Conservation (phyloP, 106 monocot genomes). For the Allium cepa region DNA sequence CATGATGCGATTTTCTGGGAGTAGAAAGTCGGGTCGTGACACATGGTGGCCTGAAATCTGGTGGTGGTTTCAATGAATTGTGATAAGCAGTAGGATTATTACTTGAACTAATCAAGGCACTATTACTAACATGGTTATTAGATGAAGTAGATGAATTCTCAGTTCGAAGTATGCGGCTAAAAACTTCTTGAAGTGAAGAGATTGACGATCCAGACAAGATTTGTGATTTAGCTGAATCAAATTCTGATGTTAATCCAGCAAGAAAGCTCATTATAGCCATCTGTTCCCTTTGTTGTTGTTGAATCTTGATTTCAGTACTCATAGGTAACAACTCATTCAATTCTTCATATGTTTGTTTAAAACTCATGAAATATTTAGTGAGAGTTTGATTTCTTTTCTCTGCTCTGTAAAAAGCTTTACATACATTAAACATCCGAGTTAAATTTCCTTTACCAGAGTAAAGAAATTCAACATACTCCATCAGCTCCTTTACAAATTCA, state of each 20-base stretch:
- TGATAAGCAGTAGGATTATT: background rate
- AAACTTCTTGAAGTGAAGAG: conserved; percentile 6
- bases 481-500: conserved; percentile 7
- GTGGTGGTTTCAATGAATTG: background rate
- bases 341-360: conserved; percentile 5
- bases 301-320: background rate
- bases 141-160: background rate
- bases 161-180: background rate
- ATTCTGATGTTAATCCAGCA: background rate
- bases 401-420: background rate
- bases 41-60: background rate
- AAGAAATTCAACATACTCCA: conserved; percentile 4
- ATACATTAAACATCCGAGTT: background rate
- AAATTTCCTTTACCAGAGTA: conserved; percentile 6
- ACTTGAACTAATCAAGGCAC: background rate
- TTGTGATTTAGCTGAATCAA: conserved; percentile 9
- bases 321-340: conserved; percentile 1
- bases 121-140: background rate
- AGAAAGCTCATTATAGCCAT: conserved; percentile 11
- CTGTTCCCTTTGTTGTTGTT: conserved; percentile 1
- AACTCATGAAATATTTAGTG: conserved; percentile 4
- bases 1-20: no score
- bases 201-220: conserved; percentile 5
- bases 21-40: background rate
- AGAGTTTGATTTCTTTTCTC: conserved; percentile 2